Evolutionary conservation across 2,329 filamentous ascomycete genomes (phyloP), one percentile per base, ranked within the genome.

Genomic region (Metarhizium humberi): DNA sequence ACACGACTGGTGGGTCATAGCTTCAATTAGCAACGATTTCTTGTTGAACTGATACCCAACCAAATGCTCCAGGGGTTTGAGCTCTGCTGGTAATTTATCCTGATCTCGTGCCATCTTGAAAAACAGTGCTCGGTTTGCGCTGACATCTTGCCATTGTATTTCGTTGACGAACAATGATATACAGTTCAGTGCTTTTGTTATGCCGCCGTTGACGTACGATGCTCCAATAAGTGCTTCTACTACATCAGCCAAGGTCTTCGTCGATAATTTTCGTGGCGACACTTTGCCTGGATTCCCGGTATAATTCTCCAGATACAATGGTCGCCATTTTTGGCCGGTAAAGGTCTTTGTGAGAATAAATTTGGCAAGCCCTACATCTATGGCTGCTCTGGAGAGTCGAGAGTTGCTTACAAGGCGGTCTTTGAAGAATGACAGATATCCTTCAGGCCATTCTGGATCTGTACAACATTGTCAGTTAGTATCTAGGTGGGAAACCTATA

Each of bases 231-330:
- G 74, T 0, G 92, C 82, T 59, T 97, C 92, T 0, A 96, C 79
- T 0, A 96, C 85, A 63, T 97, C 92, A 3, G 92, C 92, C 7
- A 96, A 78, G 0, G 82, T 82, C 66, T 97, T 97, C 1, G 84
- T 87, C 0, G 89, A 87, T 36, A 91, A 65, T 14, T 66, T 63
- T 6, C 76, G 49, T 69, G 38, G 50, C 16, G 32, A 20, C 6
- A 51, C 38, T 51, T 55, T 14, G 40, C 40, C 1, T 29, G n/a
- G 50, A 58, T 54, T 56, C 54, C 51, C 56, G 34, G 14, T 51
- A n/a, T 70, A 58, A 5, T 71, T 65, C 3, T 75, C 69, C 3
- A 75, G 72, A 59, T 88, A 87, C 0, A 79, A 70, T 0, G 89
- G 86, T 2, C 75, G 72, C 92, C 92, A 97, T 63, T 86, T 88